Evolutionary conservation across 129 eudicot genomes (phyloP).

Genomic region (Helianthus annuus): HanXRQr2.0-SUNRISE NC_035441.2:180121883-180122382

Average conservation of each 20-base stretch:
- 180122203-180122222: slow-evolving; percentile 82
- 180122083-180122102: slow-evolving; percentile 73
- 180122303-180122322: too few species aligned
- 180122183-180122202: slow-evolving; percentile 60
- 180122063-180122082: slow-evolving; percentile 84
- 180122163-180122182: slow-evolving; percentile 62
- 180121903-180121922: too few species aligned
- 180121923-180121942: slow-evolving; percentile 42
- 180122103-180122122: slow-evolving; percentile 75
- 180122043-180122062: slow-evolving; percentile 65
- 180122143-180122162: slow-evolving; percentile 43
- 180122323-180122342: too few species aligned
- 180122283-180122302: too few species aligned
- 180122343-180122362: too few species aligned
- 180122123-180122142: slow-evolving; percentile 60
- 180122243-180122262: slow-evolving; percentile 63
- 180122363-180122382: too few species aligned
- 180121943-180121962: slow-evolving; percentile 51
- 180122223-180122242: slow-evolving; percentile 68
- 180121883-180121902: too few species aligned
- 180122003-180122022: slow-evolving; percentile 68
- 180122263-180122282: too few species aligned
- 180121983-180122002: slow-evolving; percentile 78
- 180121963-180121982: slow-evolving; percentile 76
- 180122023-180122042: slow-evolving; percentile 67